Evolutionary conservation across 768 basidiomycete species (phyloP).

Genomic region (Tulasnella sp.): DNA sequence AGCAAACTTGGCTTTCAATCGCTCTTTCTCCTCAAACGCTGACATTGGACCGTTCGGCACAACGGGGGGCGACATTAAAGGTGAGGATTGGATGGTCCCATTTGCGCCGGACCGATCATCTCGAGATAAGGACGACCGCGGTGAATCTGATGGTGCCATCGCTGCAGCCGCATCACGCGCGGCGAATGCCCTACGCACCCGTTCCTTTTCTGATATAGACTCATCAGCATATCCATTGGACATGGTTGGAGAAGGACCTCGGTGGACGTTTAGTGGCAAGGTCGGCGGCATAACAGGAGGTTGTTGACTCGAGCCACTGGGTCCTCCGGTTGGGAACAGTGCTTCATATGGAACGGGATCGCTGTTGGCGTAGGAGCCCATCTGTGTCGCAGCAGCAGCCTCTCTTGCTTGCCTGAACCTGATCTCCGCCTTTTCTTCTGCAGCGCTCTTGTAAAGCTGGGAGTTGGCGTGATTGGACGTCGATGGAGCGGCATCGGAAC

Average conservation of each 20-base stretch:
- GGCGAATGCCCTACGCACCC: slow-evolving; percentile 50
- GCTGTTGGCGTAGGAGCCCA: slow-evolving; percentile 15
- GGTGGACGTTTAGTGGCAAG: slow-evolving; percentile 4
- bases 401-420: slow-evolving; percentile 60
- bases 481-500: background rate
- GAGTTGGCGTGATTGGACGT: background rate
- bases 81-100: too few relatives aligned
- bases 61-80: slow-evolving; percentile 21
- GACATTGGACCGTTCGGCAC: slow-evolving; percentile 34
- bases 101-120: background rate
- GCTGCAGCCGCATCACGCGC: slow-evolving; percentile 51
- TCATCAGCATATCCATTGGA: background rate
- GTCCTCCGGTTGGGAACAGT: slow-evolving; percentile 34
- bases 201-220: slow-evolving; percentile 39
- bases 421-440: slow-evolving; percentile 64
- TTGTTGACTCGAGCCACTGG: slow-evolving; percentile 23
- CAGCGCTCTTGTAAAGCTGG: slow-evolving; percentile 44
- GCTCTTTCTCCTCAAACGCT: slow-evolving; percentile 71
- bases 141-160: too few relatives aligned
- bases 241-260: background rate
- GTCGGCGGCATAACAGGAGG: slow-evolving; percentile 9
- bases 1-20: slow-evolving; percentile 51
- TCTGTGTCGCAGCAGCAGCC: slow-evolving; percentile 34
- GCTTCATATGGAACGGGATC: slow-evolving; percentile 52
- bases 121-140: too few relatives aligned